A percentile compares a stretch with the other conserved stretches of the same genome.
phyloP scores from a whole-genome alignment of 768 basidiomycete genomes.

The Lanmaoa pseudosensibilis region DNA sequence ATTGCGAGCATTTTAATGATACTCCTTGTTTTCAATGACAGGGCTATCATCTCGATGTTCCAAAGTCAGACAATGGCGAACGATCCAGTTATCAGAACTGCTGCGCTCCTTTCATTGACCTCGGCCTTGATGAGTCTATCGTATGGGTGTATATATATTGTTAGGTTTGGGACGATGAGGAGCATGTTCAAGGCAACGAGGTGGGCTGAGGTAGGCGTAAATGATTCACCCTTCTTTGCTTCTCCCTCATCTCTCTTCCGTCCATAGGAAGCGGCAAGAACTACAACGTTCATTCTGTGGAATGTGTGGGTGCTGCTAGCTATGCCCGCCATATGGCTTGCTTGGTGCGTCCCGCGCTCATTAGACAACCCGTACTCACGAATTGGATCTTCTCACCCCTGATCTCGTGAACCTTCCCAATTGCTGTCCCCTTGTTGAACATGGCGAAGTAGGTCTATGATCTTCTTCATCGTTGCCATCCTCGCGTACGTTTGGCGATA shows the following conservation, averaged over 20 bases:
- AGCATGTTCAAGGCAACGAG: constrained; percentile 68
- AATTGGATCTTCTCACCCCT: not conserved
- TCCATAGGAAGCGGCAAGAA: constrained; percentile 55
- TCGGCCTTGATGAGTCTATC: constrained; percentile 69
- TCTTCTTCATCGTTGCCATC: constrained; percentile 62
- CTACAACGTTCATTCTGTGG: constrained; percentile 51
- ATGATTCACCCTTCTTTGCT: not conserved
- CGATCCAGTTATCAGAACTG: constrained; percentile 62
- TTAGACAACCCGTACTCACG: not conserved
- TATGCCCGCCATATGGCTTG: constrained; percentile 68
- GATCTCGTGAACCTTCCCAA: not conserved
- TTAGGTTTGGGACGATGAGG: constrained; percentile 70
- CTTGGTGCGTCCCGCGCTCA: constrained; percentile 46
- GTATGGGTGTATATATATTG: constrained; percentile 73
- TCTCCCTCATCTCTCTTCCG: not conserved
- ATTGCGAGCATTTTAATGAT: not conserved
- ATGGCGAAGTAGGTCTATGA: constrained; percentile 52
- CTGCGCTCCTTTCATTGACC: constrained; percentile 62
- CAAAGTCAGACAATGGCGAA: constrained; percentile 51
- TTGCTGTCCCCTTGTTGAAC: not conserved
- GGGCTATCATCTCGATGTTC: constrained; percentile 70
- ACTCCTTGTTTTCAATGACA: constrained; percentile 21
- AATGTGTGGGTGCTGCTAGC: constrained; percentile 71
- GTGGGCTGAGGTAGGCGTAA: constrained; percentile 63
- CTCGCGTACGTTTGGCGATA: constrained; percentile 68